Conservation (phyloP, 495 filamentous ascomycete genomes). For the Lichina pygmaea region DNA sequence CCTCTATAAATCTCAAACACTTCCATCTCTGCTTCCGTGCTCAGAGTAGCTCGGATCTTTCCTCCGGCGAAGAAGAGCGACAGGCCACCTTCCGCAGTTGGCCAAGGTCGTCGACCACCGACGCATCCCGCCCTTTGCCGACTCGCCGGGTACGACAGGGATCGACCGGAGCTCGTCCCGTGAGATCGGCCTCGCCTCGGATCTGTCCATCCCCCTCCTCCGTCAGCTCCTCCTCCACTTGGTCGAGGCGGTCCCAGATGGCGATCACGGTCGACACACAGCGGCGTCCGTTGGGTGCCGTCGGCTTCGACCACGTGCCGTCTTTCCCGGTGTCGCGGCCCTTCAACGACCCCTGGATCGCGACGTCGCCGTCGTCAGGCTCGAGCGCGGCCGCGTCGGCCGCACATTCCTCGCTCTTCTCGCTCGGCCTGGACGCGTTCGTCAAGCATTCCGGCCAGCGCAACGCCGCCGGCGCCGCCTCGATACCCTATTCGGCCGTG, state of each 20-base stretch:
- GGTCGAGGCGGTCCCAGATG: background rate
- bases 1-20: no score
- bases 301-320: conserved; percentile 1
- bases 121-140: no score
- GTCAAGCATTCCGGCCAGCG: conserved; percentile 29
- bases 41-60: background rate
- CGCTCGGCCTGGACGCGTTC: conserved; percentile 8
- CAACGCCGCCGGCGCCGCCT: conserved; percentile 23
- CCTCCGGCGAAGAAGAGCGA: background rate
- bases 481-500: conserved; percentile 47
- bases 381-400: background rate
- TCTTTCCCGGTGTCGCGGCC: background rate
- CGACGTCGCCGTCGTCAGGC: background rate
- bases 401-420: background rate
- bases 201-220: no score
- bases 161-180: no score
- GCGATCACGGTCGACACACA: conserved; percentile 2
- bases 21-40: background rate
- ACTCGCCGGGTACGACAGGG: no score
- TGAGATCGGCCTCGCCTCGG: no score
- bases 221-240: no score
- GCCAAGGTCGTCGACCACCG: background rate
- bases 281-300: background rate
- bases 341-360: conserved; percentile 3
- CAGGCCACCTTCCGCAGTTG: no score